phyloP scores from a whole-genome alignment of 2,329 filamentous ascomycete genomes.

The Fusarium cyanostomum region DNA sequence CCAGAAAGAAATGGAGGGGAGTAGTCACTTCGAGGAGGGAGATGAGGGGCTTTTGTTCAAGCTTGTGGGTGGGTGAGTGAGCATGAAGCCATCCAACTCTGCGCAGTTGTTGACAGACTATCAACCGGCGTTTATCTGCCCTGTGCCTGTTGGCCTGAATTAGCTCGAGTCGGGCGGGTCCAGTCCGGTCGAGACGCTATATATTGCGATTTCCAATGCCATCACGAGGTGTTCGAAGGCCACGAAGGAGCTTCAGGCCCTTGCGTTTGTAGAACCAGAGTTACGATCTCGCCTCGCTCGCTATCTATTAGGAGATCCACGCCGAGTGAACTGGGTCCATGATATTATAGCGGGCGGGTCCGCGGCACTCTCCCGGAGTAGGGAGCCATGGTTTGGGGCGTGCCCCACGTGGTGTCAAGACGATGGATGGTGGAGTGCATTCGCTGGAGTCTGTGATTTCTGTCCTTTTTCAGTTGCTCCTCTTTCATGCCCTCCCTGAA shows the following conservation, averaged over 20 bases:
- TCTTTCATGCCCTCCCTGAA: conserved; percentile 1
- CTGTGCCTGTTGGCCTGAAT: background rate
- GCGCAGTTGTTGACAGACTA: background rate
- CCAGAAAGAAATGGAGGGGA: conserved; percentile 22
- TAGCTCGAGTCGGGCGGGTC: conserved; percentile 6
- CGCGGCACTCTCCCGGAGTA: conserved; percentile 43
- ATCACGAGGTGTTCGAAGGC: conserved; percentile 2
- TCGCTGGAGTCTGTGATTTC: conserved; percentile 13
- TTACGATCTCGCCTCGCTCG: conserved; percentile 9
- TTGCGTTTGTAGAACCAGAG: conserved; percentile 15
- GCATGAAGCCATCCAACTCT: conserved; percentile 6
- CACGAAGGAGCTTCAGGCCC: conserved; percentile 9
- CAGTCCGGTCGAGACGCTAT: conserved; percentile 4
- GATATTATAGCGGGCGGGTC: conserved; percentile 39
- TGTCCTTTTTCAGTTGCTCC: conserved; percentile 8
- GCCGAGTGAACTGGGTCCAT: conserved; percentile 18
- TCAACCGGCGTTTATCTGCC: background rate
- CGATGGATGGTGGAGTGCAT: conserved; percentile 37
- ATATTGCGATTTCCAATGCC: background rate
- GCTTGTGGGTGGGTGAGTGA: background rate
- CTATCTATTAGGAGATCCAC: conserved; percentile 24
- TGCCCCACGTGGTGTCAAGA: conserved; percentile 44
- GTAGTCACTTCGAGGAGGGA: conserved; percentile 6
- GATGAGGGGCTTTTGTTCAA: conserved; percentile 27
- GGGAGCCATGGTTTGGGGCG: conserved; percentile 39